These are phyloP conservation scores for Prunus fruticosa DNA, from an alignment of 306 rosid species.

Conservation along the genomic window DNA sequence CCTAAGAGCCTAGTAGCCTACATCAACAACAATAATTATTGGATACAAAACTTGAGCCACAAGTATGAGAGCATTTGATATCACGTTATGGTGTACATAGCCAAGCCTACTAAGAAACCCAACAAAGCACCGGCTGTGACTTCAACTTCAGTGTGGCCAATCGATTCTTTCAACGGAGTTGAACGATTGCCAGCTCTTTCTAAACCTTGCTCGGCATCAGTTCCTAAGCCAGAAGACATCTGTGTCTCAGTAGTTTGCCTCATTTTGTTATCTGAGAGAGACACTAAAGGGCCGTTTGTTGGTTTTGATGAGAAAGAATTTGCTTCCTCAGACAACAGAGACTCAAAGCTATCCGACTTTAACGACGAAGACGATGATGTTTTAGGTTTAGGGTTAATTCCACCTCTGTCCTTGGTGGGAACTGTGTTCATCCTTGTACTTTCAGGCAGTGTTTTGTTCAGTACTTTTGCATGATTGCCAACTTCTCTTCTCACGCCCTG, in stretches of 20 bases:
- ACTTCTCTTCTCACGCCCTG: conserved; percentile 99
- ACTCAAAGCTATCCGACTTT: conserved; percentile 28
- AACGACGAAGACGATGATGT: conserved; percentile 29
- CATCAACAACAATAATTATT: neutral
- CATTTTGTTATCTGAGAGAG: conserved; percentile 26
- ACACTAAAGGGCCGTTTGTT: conserved; percentile 24
- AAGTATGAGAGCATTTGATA: neutral
- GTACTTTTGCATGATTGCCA: conserved; percentile 67
- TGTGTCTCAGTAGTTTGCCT: conserved; percentile 26
- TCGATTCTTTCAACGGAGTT: conserved; percentile 54
- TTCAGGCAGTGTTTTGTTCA: conserved; percentile 48
- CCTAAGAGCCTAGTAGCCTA: neutral
- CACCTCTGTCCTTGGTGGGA: conserved; percentile 37
- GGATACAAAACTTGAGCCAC: neutral
- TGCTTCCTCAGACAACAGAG: conserved; percentile 44
- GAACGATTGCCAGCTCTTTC: conserved; percentile 21
- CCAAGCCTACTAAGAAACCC: conserved; percentile 64
- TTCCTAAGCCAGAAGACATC: conserved; percentile 25
- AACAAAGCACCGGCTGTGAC: conserved; percentile 77
- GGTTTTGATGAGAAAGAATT: conserved; percentile 29
- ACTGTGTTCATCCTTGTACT: conserved; percentile 25
- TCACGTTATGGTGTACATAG: conserved; percentile 28
- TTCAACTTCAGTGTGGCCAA: conserved; percentile 83
- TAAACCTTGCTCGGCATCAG: conserved; percentile 34
- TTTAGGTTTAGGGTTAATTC: conserved; percentile 43